phyloP scores from a whole-genome alignment of 106 monocot genomes.

The Dioscorea zingiberensis region DNA sequence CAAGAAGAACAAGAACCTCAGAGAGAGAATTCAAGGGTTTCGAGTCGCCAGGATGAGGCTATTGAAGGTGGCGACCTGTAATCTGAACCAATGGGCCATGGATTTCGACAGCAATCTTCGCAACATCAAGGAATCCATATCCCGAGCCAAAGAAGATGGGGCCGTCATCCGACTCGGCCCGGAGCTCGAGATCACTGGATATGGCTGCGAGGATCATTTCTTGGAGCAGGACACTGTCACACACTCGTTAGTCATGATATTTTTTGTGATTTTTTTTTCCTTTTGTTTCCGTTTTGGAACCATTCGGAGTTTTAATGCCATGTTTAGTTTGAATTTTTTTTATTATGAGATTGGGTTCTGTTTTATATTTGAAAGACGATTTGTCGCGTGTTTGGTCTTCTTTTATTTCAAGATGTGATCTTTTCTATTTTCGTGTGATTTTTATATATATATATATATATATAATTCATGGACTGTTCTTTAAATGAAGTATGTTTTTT shows the following conservation, averaged over 20 bases:
- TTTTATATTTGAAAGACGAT: no score
- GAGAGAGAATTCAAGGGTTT: no score
- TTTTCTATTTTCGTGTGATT: neutral
- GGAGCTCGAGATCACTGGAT: conserved; percentile 95
- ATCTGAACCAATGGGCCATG: conserved; percentile 98
- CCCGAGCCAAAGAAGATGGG: conserved; percentile 59
- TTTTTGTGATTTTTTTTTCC: neutral
- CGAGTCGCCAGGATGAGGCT: conserved; percentile 65
- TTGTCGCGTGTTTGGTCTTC: no score
- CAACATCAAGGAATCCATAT: conserved; percentile 86
- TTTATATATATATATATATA: no score
- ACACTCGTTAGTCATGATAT: conserved; percentile 60
- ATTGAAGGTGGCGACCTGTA: conserved; percentile 90
- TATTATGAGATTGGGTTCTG: no score
- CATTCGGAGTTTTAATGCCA: no score
- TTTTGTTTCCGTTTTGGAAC: neutral
- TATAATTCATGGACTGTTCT: no score
- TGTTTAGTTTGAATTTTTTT: no score
- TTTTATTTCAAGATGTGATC: neutral
- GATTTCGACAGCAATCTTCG: conserved; percentile 84
- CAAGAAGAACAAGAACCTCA: no score
- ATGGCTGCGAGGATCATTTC: conserved; percentile 98
- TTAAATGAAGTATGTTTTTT: no score
- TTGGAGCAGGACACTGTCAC: conserved; percentile 85
- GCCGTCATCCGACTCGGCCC: conserved; percentile 78